A percentile compares a stretch with the other conserved stretches of the same genome.
Evolutionary conservation across 2,329 filamentous ascomycete genomes (phyloP).

Genomic region (Geosmithia putterillii): DNA sequence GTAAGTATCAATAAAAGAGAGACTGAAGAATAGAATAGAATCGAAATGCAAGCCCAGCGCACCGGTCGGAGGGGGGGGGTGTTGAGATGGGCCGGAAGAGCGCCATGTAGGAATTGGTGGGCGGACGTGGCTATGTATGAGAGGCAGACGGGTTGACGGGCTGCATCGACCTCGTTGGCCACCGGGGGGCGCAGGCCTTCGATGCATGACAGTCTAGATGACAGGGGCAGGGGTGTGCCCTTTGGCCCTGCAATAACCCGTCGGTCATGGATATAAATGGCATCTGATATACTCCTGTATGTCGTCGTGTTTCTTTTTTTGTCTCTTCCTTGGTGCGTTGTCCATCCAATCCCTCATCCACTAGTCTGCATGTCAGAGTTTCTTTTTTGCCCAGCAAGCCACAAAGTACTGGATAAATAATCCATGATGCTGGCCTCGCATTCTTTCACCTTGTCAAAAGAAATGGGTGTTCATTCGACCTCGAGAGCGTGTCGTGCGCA

Average conservation of each 20-base stretch:
- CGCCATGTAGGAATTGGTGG: conserved; percentile 1
- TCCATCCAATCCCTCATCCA: too few relatives aligned
- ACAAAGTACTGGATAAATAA: too few relatives aligned
- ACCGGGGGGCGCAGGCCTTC: neutral
- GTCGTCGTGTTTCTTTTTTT: neutral
- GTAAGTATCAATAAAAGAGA: neutral
- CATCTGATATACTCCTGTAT: too few relatives aligned
- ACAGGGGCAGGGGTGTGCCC: neutral
- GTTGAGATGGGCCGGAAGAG: neutral
- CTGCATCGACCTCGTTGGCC: conserved; percentile 1
- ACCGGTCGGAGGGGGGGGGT: neutral
- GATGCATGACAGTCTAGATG: neutral
- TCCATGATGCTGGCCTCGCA: too few relatives aligned
- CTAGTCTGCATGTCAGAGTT: too few relatives aligned
- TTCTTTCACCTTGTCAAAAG: too few relatives aligned
- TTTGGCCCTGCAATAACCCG: neutral
- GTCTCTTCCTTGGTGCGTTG: neutral
- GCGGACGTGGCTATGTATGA: conserved; percentile 1
- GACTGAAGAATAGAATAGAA: neutral
- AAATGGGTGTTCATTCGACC: too few relatives aligned
- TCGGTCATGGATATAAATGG: neutral
- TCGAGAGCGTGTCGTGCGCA: too few relatives aligned
- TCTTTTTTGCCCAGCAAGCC: too few relatives aligned
- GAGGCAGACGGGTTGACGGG: neutral
- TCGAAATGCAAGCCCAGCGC: neutral